Evolutionary conservation across 2,329 filamentous ascomycete genomes (phyloP), one percentile per base, ranked within the genome.

Genomic region (Acephala macrosclerotiorum): DNA sequence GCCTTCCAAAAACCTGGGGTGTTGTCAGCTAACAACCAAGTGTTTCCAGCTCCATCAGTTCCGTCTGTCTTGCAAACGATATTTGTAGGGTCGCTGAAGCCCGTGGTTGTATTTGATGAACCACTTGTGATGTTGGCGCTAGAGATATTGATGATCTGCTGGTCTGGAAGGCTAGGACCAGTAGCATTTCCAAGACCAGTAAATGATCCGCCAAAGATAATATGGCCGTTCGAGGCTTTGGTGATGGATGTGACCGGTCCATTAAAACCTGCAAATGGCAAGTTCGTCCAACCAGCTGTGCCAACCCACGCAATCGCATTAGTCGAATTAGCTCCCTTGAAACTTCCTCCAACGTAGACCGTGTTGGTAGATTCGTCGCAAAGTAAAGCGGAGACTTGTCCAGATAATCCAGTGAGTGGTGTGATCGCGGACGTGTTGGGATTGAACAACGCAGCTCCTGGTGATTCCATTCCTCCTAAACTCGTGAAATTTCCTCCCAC

Each of bases 401-500:
- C 96, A 61, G 89, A 88, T 22, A 99, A 83, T 55, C 94, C 95
- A n/a, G 87, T 80, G 45, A 97, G 80, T n/a, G 93, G 85, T 1
- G 87, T 91, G 58, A 97, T 84, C 42, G 85, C 79, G 53, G 87
- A 87, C 4, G 88, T 90, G 69, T 88, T 87, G 3, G 92, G 88
- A 76, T 97, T 88, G 80, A 94, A 94, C 56, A 96, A 78, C 26
- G 94, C 96, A 64, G 96, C 87, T 53, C 92, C 92, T 61, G 89
- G 89, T 1, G 94, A 93, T 75, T 92, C 82, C 64, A 90, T 85
- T 65, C 89, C 89, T 66, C 90, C 92, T 68, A 99, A 81, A 77
- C 93, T 96, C 36, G 96, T 98, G 77, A 99, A 99, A 81, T 98
- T 98, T 57, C 96, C 96, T 63, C 92, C 96, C 18, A 99, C 86